A percentile compares a stretch with the other conserved stretches of the same genome.
Conservation (phyloP, 306 rosid species). For the Luffa acutangula region DNA sequence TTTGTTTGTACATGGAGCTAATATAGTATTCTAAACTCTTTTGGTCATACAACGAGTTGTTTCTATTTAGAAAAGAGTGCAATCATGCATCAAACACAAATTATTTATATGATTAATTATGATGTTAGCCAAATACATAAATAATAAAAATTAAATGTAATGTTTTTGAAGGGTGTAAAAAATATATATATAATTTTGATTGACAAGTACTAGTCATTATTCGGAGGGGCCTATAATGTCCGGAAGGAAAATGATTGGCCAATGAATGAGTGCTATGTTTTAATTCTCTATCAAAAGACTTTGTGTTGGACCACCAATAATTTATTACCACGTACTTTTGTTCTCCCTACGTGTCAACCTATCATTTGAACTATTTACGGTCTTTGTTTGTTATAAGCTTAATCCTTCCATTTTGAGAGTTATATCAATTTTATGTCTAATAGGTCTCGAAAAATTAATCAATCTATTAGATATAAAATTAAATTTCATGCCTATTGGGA, state of each 20-base stretch:
- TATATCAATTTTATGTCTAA: no score
- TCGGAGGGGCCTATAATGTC: background rate
- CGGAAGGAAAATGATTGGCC: constrained; percentile 3
- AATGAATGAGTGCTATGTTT: background rate
- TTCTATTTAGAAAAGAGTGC: background rate
- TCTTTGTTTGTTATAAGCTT: background rate
- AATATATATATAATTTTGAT: background rate
- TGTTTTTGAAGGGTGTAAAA: background rate
- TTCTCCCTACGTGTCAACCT: background rate
- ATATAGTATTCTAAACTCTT: no score
- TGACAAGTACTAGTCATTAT: background rate
- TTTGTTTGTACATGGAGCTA: no score
- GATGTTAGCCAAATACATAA: background rate
- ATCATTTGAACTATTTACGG: background rate
- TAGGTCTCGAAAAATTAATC: no score
- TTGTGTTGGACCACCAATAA: constrained; percentile 4
- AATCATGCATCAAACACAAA: background rate
- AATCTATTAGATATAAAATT: no score
- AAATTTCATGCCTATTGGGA: no score
- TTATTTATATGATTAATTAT: background rate
- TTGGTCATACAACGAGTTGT: background rate
- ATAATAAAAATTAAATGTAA: background rate
- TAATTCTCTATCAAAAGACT: background rate
- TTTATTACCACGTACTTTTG: background rate
- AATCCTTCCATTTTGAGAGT: no score